Conservation (phyloP, 2,329 filamentous ascomycete genomes). For the Penicillium polonicum region DNA sequence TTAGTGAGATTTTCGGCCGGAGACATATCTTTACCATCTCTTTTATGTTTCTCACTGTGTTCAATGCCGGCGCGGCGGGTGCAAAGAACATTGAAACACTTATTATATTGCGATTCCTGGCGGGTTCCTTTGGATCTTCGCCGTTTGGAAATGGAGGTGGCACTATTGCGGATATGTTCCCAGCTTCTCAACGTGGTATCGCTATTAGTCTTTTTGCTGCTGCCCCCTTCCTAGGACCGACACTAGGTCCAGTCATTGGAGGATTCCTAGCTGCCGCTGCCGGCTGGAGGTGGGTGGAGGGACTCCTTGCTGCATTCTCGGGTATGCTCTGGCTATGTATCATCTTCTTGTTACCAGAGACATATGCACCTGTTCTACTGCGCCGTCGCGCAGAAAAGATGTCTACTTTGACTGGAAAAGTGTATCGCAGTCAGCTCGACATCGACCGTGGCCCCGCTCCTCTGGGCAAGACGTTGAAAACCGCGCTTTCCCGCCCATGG, state of each 20-base stretch:
- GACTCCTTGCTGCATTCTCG: constrained; percentile 30
- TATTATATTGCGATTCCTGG: constrained; percentile 64
- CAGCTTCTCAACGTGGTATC: constrained; percentile 51
- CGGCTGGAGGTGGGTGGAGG: constrained; percentile 33
- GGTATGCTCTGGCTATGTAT: constrained; percentile 30
- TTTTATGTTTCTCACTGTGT: constrained; percentile 53
- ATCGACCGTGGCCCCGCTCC: constrained; percentile 25
- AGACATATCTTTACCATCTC: constrained; percentile 45
- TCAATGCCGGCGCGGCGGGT: constrained; percentile 59
- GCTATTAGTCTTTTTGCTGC: constrained; percentile 64
- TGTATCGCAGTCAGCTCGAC: constrained; percentile 28
- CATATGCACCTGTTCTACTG: constrained; percentile 32
- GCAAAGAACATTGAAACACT: constrained; percentile 58
- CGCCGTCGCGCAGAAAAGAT: constrained; percentile 29
- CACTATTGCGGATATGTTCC: constrained; percentile 61
- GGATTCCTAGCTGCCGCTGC: constrained; percentile 32
- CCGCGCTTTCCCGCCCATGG: constrained; percentile 31
- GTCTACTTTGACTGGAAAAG: constrained; percentile 28
- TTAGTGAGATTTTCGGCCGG: constrained; percentile 63
- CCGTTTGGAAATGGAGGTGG: constrained; percentile 45
- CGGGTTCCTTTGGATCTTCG: constrained; percentile 59
- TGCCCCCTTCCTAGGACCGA: constrained; percentile 60
- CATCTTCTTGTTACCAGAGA: constrained; percentile 28
- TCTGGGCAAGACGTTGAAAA: constrained; percentile 22
- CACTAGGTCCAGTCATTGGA: constrained; percentile 31